Base-by-base conservation (phyloP, 108 stramenopile genomes). In the Nitzschia inconspicua region DNA sequence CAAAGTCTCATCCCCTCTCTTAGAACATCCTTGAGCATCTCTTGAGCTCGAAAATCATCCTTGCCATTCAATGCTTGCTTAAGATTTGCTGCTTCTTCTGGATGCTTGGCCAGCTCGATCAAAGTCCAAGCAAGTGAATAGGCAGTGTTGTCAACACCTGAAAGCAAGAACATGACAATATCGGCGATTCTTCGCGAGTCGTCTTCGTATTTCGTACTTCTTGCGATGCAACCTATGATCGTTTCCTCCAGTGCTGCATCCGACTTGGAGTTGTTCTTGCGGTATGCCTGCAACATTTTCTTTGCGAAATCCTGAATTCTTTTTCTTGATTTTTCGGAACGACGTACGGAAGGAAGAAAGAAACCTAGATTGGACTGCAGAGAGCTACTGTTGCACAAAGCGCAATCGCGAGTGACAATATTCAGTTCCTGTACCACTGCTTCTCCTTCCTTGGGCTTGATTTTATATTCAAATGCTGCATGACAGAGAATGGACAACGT, bases 81-180 rank as follows among this genome's bases (percentile, higher is more conserved):
- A 22, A 84, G 49, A 31, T 58, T 44, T 2, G 32, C 28, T 10
- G 62, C 60, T 16, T 62, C 76, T 11, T 26, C 25, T 8, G 60
- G 62, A 44, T 80, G 61, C 10, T 59, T 60, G 6, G 79, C 78
- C 24, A 84, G 51, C 47, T 76, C 69, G 4, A 66, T 24, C 16
- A 76, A 32, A n/a, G 49, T 72, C 67, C 63, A 76, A 16, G 74
- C 66, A 24, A 80, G 16, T 19, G 74, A 58, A 32, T 68, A 76
- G 9, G 65, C 66, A 14, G 77, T 80, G 1, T 76, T 76, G 9
- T 80, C 83, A 25, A 68, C 49, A 13, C 79, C 83, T 19, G 73
- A 62, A 27, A 80, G 23, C 19, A 84, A 28, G 20, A 83, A 39
- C 46, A 74, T 55, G 0, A 70, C 48, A 26, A 83, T 65, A 40